Percentiles rank a stretch among this genome's conserved stretches.
Conservation (phyloP, 768 basidiomycete species). For the Boletus pseudo-olivaceus region DNA sequence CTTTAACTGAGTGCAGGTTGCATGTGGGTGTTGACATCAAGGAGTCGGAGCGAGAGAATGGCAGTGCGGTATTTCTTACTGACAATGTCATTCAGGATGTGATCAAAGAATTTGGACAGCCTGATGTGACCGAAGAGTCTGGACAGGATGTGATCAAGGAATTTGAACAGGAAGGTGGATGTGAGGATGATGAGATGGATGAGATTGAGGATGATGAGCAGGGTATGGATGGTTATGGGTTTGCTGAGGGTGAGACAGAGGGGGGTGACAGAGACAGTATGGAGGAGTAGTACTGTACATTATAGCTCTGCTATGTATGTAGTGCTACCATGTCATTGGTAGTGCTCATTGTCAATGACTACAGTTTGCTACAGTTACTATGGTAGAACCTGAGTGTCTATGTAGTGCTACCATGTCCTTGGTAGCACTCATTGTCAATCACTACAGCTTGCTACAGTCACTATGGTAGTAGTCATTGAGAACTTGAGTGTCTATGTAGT, state of each 20-base stretch:
- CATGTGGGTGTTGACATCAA: neutral
- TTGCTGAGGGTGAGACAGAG: neutral
- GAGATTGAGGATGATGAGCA: neutral
- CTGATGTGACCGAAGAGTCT: too few species aligned
- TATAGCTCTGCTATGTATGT: too few species aligned
- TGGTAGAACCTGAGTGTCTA: neutral
- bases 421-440: neutral
- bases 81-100: neutral
- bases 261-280: neutral
- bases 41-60: too few species aligned
- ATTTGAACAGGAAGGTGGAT: neutral
- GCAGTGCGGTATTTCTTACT: neutral
- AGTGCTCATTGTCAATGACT: too few species aligned
- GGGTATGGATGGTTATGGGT: neutral
- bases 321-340: too few species aligned
- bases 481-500: neutral
- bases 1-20: neutral
- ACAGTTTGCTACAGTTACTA: too few species aligned
- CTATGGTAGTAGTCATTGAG: neutral
- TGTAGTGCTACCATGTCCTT: neutral
- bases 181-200: neutral
- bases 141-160: too few species aligned
- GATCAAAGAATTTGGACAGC: neutral
- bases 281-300: too few species aligned
- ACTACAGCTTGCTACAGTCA: neutral